Base-by-base conservation (phyloP, 495 filamentous ascomycete genomes). In the Hypomontagnella monticulosa region DNA sequence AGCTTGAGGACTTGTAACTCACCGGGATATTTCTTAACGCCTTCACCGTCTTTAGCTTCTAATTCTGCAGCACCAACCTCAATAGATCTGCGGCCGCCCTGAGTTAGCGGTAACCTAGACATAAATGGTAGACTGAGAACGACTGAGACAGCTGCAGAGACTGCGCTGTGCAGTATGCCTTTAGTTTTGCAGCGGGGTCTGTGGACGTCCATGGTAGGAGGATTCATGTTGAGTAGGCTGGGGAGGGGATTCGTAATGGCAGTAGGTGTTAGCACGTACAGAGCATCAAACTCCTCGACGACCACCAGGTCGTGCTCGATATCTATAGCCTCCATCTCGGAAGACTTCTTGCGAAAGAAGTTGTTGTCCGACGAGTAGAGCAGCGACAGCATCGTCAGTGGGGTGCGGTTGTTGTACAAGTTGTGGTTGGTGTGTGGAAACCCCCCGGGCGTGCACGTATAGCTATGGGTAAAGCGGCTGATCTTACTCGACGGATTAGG, bases 271-370 rank as follows among this genome's bases (percentile, higher is more conserved):
- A 71, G 61, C 43, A 67, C 75, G 55, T 71, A 82, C 80, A 83
- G 71, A 33, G 79, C 78, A 67, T 82, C 81, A 43, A 81, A 81
- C 63, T 82, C 80, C 12, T 81, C 78, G 38, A 77, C 75, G 27
- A 75, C 33, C 19, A 81, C 73, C 40, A 81, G 62, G 52, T 72
- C 74, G 54, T 80, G 67, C 33, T 75, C 61, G 55, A 75, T 65
- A 57, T 74, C 59, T 57, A 65, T 72, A 38, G 72, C 71, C 50
- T 73, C 71, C 71, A 73, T 73, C 11, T 42, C 41, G 44, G 47
- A 34, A 30, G 33, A 57, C 14, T 54, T 63, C 44, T 20, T 34
- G 46, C 8, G 46, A 27, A 8, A 9, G 33, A 12, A 20, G 48
- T 46, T 47, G 49, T 59, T 62, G 53, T 58, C 37, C 15, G 54